phyloP scores from a whole-genome alignment of 176 grass and related monocot species.

The Oryza meyeriana region DNA sequence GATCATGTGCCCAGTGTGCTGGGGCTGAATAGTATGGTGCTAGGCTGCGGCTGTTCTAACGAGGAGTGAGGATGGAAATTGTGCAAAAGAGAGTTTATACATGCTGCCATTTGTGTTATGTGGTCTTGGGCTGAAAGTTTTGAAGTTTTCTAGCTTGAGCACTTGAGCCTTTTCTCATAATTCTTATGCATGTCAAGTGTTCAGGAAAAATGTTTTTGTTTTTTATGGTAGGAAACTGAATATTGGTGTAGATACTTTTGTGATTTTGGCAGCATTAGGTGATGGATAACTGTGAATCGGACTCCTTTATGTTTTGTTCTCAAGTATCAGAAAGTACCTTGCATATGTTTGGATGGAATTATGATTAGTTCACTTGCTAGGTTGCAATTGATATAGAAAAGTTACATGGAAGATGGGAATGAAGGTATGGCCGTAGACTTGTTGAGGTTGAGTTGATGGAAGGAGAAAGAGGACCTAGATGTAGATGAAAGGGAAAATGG shows the following conservation, averaged over 20 bases:
- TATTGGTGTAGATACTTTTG: not conserved
- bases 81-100: not conserved
- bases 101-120: not conserved
- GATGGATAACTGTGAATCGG: not conserved
- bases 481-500: not conserved
- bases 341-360: not conserved
- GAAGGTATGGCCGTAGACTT: not conserved
- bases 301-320: not conserved
- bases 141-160: not conserved
- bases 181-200: not conserved
- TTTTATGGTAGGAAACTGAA: not conserved
- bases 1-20: not conserved
- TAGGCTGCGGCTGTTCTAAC: not conserved
- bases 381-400: not conserved
- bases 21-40: not conserved
- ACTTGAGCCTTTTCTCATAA: not conserved
- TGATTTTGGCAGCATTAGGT: not conserved
- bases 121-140: not conserved
- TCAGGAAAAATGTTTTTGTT: not conserved
- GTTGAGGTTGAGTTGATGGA: not conserved
- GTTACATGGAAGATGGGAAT: not conserved
- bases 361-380: not conserved
- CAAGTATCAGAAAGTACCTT: not conserved
- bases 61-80: not conserved
- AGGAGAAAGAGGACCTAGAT: not conserved